These are phyloP conservation scores for Irpex sp. DNA, from an alignment of 1,284 basidiomycete genomes.

Conservation along the genomic window DNA sequence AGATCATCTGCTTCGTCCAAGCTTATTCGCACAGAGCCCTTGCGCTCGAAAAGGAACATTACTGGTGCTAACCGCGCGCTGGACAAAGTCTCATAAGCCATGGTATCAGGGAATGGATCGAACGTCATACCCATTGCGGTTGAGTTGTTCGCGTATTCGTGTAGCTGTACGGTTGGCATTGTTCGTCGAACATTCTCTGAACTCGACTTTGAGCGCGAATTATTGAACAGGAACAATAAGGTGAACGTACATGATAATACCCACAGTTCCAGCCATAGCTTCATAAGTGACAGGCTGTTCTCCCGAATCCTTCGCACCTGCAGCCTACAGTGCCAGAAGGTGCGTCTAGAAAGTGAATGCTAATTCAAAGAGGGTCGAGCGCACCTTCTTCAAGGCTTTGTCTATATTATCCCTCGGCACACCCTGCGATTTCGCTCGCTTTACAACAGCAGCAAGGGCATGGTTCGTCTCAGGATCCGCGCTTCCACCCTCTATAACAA, in stretches of 20 bases:
- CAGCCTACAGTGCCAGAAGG: constrained; percentile 36
- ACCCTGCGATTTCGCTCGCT: constrained; percentile 59
- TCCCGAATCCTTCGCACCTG: constrained; percentile 46
- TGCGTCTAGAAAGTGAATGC: not conserved
- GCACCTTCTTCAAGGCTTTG: constrained; percentile 63
- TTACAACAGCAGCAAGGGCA: constrained; percentile 57
- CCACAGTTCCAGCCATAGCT: constrained; percentile 68
- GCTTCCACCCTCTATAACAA: constrained; percentile 54
- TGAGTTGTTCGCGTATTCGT: constrained; percentile 59
- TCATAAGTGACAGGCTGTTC: constrained; percentile 64
- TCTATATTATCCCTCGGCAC: constrained; percentile 80
- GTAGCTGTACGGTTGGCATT: constrained; percentile 71
- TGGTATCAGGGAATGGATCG: not conserved
- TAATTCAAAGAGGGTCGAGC: not conserved
- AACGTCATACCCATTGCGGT: constrained; percentile 49
- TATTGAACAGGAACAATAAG: not conserved
- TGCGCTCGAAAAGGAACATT: constrained; percentile 72
- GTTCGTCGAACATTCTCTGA: constrained; percentile 75
- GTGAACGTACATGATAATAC: constrained; percentile 69
- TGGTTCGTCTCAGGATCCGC: constrained; percentile 63
- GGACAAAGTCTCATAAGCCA: not conserved
- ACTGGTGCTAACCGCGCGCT: constrained; percentile 74
- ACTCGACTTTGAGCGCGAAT: constrained; percentile 14
- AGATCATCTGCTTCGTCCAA: constrained; percentile 44
- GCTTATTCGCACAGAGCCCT: constrained; percentile 60